phyloP scores from a whole-genome alignment of 306 rosid genomes.

The Glycine tomentella region DNA sequence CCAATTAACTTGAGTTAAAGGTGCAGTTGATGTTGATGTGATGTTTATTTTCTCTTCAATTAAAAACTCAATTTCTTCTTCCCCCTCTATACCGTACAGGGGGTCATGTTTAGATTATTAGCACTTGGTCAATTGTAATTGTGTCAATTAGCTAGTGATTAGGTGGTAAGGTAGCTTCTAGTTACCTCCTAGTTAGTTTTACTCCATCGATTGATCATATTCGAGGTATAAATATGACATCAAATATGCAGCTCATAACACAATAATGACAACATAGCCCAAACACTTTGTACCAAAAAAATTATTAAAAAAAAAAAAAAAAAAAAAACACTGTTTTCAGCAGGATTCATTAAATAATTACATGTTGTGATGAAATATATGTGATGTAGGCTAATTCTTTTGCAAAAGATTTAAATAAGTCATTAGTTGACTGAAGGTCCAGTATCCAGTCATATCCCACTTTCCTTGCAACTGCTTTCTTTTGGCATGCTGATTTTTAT shows the following conservation, averaged over 20 bases:
- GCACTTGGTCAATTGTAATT: not conserved
- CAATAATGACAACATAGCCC: not conserved
- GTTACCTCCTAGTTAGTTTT: conserved; percentile 6
- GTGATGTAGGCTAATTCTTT: conserved; percentile 28
- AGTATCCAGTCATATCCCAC: not conserved
- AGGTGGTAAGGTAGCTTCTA: conserved; percentile 8
- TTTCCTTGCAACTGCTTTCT: conserved; percentile 27
- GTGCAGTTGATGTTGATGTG: too few relatives aligned
- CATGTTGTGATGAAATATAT: not conserved
- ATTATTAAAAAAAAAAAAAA: not conserved
- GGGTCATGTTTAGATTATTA: conserved; percentile 23
- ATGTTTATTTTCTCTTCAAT: too few relatives aligned
- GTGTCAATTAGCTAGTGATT: not conserved
- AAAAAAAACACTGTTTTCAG: not conserved
- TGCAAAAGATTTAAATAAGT: conserved; percentile 16
- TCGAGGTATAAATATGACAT: conserved; percentile 13
- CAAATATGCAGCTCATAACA: conserved; percentile 1
- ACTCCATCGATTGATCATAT: not conserved
- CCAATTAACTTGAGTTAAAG: too few relatives aligned
- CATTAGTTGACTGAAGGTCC: conserved; percentile 10
- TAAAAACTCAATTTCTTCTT: too few relatives aligned
- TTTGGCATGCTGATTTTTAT: conserved; percentile 36
- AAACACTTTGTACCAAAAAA: not conserved
- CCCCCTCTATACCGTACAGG: too few relatives aligned
- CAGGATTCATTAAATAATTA: not conserved